Conservation (phyloP, 2,329 filamentous ascomycete genomes). For the Pseudonectria foliicola region DNA sequence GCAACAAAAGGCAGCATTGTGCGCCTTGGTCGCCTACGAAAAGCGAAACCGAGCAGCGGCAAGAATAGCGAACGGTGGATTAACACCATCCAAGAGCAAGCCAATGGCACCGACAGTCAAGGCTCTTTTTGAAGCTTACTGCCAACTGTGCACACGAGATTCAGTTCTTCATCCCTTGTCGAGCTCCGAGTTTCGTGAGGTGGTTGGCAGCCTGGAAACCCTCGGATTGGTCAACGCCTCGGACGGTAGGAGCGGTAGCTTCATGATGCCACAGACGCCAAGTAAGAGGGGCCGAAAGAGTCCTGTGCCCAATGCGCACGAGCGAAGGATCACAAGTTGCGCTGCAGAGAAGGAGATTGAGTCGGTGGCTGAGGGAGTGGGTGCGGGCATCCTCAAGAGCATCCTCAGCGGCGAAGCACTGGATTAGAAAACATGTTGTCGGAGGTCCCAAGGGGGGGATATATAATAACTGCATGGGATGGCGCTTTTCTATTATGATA, state of each 20-base stretch:
- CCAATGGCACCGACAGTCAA: conserved; percentile 72
- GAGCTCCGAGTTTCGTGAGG: conserved; percentile 88
- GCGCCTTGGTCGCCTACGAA: conserved; percentile 81
- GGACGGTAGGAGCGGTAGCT: conserved; percentile 63
- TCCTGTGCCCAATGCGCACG: conserved; percentile 53
- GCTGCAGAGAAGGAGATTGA: conserved; percentile 75
- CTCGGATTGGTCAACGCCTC: conserved; percentile 68
- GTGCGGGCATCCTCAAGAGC: conserved; percentile 53
- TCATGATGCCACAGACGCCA: conserved; percentile 58
- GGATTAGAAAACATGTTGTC: conserved; percentile 31
- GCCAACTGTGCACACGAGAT: conserved; percentile 73
- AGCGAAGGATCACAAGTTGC: conserved; percentile 70
- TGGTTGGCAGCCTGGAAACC: conserved; percentile 82
- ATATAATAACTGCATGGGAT: conserved; percentile 13
- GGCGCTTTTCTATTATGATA: conserved; percentile 11
- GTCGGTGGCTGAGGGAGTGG: conserved; percentile 57
- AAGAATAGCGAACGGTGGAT: conserved; percentile 32
- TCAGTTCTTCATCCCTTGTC: conserved; percentile 86
- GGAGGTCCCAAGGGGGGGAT: not conserved
- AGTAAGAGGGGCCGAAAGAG: conserved; percentile 59
- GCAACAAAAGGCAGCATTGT: conserved; percentile 93
- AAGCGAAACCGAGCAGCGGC: conserved; percentile 54
- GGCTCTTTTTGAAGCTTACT: conserved; percentile 77
- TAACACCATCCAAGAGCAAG: conserved; percentile 55
- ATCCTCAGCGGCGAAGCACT: conserved; percentile 56